phyloP scores from a whole-genome alignment of 306 rosid genomes.

The Lagenaria siceraria region DNA sequence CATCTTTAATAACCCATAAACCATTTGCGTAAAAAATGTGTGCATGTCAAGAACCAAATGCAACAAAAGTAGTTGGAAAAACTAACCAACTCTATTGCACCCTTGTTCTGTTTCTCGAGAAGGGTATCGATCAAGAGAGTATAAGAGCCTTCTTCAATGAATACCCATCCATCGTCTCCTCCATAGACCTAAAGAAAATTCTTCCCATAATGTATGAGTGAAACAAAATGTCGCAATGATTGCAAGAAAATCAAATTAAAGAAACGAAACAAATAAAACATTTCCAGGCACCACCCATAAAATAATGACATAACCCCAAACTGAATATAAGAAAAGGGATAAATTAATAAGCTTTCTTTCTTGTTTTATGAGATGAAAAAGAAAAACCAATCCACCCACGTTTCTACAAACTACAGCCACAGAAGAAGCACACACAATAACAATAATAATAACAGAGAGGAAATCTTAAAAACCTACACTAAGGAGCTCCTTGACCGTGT shows the following conservation, averaged over 20 bases:
- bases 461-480: conserved; percentile 14
- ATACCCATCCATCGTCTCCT: conserved; percentile 33
- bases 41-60: neutral
- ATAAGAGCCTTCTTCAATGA: conserved; percentile 38
- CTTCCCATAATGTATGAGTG: too few relatives aligned
- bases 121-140: conserved; percentile 26
- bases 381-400: neutral
- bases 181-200: conserved; percentile 32
- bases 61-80: neutral
- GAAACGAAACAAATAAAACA: neutral
- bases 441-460: neutral
- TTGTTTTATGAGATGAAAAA: neutral
- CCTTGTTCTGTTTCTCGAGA: conserved; percentile 16
- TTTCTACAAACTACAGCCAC: neutral
- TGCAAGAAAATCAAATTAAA: neutral
- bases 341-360: neutral
- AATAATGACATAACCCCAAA: neutral
- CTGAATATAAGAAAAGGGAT: neutral
- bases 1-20: neutral
- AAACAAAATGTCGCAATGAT: neutral
- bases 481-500: conserved; percentile 23
- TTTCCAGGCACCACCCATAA: neutral
- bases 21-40: neutral
- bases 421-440: neutral
- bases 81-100: conserved; percentile 8